Base-by-base conservation (phyloP, 2,329 filamentous ascomycete species). In the Arthroderma sp. region DNA sequence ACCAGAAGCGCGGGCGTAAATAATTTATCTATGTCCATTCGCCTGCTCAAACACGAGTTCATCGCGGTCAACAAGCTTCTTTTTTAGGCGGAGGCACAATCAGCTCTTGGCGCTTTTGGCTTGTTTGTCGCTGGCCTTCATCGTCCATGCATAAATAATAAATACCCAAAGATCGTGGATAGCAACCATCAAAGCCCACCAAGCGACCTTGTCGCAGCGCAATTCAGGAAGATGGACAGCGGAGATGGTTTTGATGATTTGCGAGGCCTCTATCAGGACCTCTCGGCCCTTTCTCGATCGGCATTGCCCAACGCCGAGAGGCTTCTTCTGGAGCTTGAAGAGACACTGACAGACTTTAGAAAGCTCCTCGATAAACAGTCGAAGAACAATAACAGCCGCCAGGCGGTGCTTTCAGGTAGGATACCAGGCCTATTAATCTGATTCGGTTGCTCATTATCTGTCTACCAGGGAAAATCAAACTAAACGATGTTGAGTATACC, bases 251-350 rank as follows among this genome's bases (percentile, higher is more conserved):
- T 93, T 59, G 81, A 81, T 59, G 77, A 80, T 64, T 78, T 96
- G 57, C 80, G 88, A 68, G 80, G 78, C 63, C 78, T 98, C 55
- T 85, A 94, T 64, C 78, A 83, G 62, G 87, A 94, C 67, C 78
- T 98, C 50, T 71, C 83, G 54, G 80, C 82, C 46, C 73, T 91
- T 55, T 77, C 78, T 51, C 81, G 91, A 57, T 77, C 78, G 46
- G 77, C 81, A 29, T 65, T 86, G 42, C 73, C 80, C 30, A 78
- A 81, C 49, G 67, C 85, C 34, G 80, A 89, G 49, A 78, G 85
- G 52, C 71, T 82, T 47, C 74, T 78, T 54, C 58, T 67, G 42
- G 74, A 77, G 59, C 71, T 96, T 40, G 79, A 83, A 55, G 67
- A 68, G 42, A 76, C 82, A 54, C 70, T 80, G 41, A 70, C 77